Evolutionary conservation across 2,329 filamentous ascomycete species (phyloP).

Genomic region (Cyanodermella asteris): DNA sequence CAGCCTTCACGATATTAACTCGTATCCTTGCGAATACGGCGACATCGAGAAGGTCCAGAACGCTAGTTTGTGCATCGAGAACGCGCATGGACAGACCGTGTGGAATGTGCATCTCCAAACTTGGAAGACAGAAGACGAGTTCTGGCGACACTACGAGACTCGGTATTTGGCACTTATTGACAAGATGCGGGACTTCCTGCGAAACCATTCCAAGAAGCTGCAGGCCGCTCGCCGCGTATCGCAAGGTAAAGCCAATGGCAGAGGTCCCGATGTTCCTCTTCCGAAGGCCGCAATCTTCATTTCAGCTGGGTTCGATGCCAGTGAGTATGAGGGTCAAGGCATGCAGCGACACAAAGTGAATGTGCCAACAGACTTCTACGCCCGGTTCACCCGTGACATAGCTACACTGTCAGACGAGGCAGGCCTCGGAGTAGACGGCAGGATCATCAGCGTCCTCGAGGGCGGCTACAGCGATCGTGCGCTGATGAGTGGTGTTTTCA

Average conservation of each 20-base stretch:
- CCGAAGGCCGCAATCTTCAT: slow-evolving; percentile 81
- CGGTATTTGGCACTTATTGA: slow-evolving; percentile 58
- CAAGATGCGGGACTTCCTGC: slow-evolving; percentile 62
- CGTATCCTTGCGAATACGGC: slow-evolving; percentile 87
- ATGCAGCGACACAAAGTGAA: slow-evolving; percentile 96
- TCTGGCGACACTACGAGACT: slow-evolving; percentile 69
- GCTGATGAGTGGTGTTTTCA: slow-evolving; percentile 66
- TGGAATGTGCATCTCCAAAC: slow-evolving; percentile 90
- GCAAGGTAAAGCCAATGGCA: no score
- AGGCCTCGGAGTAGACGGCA: slow-evolving; percentile 53
- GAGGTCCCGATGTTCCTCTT: slow-evolving; percentile 33
- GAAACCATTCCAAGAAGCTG: slow-evolving; percentile 45
- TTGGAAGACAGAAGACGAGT: slow-evolving; percentile 65
- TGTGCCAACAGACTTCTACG: slow-evolving; percentile 92
- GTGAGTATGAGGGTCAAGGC: slow-evolving; percentile 72
- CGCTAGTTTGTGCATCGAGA: slow-evolving; percentile 83
- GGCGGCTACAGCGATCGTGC: slow-evolving; percentile 91
- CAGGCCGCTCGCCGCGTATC: no score
- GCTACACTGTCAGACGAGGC: slow-evolving; percentile 63
- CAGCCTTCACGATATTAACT: slow-evolving; percentile 94
- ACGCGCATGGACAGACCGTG: slow-evolving; percentile 77
- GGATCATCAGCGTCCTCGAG: slow-evolving; percentile 82
- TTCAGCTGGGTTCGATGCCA: slow-evolving; percentile 91
- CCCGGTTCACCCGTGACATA: slow-evolving; percentile 68
- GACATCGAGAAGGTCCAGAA: slow-evolving; percentile 84